phyloP scores from a whole-genome alignment of 441 rosid genomes.

The Mallotus repandus region DNA sequence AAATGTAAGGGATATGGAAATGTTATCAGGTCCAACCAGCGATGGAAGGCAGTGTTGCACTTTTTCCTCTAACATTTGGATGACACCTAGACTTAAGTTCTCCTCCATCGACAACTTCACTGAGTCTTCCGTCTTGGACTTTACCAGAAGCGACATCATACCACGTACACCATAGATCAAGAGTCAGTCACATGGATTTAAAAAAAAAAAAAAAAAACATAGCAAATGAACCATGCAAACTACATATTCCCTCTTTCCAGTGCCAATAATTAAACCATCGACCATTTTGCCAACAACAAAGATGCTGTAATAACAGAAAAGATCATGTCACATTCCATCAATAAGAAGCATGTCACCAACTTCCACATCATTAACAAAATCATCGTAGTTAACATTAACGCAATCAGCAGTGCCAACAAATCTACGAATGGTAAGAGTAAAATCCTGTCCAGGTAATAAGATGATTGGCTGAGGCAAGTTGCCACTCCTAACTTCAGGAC shows the following conservation, averaged over 20 bases:
- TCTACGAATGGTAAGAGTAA: slow-evolving; percentile 85
- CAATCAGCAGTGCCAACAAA: slow-evolving; percentile 80
- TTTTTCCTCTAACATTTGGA: slow-evolving; percentile 92
- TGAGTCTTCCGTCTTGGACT: slow-evolving; percentile 90
- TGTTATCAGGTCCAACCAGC: slow-evolving; percentile 57
- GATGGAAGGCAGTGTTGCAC: slow-evolving; percentile 95
- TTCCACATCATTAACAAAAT: slow-evolving; percentile 92
- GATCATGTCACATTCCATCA: slow-evolving; percentile 59
- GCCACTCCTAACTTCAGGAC: slow-evolving; percentile 98
- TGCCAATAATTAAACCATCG: neutral
- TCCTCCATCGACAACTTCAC: slow-evolving; percentile 94
- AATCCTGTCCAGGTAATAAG: slow-evolving; percentile 74
- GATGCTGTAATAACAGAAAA: no score
- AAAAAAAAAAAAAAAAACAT: no score
- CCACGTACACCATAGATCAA: slow-evolving; percentile 60
- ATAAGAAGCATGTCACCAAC: slow-evolving; percentile 97
- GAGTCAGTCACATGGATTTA: neutral
- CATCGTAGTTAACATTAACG: slow-evolving; percentile 97
- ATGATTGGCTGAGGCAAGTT: slow-evolving; percentile 91
- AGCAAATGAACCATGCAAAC: slow-evolving; percentile 1
- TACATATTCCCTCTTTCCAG: neutral
- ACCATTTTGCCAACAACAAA: neutral
- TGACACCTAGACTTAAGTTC: slow-evolving; percentile 98
- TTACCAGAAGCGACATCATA: slow-evolving; percentile 93
- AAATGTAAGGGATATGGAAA: slow-evolving; percentile 1